phyloP scores from a whole-genome alignment of 495 filamentous ascomycete genomes.

The Peziza echinospora region DNA sequence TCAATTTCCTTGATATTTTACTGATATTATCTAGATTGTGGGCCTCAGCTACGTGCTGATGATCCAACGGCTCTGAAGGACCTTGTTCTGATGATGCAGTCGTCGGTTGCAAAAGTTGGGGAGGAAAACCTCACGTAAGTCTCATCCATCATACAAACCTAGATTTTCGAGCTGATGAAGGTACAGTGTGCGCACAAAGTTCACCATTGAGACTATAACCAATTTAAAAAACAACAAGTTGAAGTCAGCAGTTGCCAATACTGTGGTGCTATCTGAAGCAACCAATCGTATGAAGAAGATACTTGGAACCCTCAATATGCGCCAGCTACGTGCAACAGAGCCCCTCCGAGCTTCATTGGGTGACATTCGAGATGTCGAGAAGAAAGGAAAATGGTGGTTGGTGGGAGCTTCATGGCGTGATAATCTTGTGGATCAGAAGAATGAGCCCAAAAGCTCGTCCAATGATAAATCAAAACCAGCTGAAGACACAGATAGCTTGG shows the following conservation, averaged over 20 bases:
- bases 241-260: constrained; percentile 43
- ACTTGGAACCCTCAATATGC: constrained; percentile 48
- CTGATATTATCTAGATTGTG: constrained; percentile 29
- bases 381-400: constrained; percentile 95
- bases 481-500: constrained; percentile 23
- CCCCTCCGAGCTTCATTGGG: constrained; percentile 58
- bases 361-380: constrained; percentile 61
- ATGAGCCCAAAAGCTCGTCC: constrained; percentile 14
- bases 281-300: constrained; percentile 67
- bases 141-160: no score
- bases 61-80: constrained; percentile 82
- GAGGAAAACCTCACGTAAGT: constrained; percentile 32
- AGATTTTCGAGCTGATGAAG: not conserved
- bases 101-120: constrained; percentile 40
- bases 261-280: constrained; percentile 48
- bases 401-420: constrained; percentile 73
- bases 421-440: constrained; percentile 17
- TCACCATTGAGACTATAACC: constrained; percentile 95
- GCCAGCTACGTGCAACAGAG: constrained; percentile 48
- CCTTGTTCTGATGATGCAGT: constrained; percentile 61
- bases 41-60: constrained; percentile 66
- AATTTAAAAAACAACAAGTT: constrained; percentile 84
- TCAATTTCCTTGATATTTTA: not conserved
- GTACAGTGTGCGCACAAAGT: constrained; percentile 64
- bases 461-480: constrained; percentile 12